These are phyloP conservation scores for Ceratocystis huliohia DNA, from an alignment of 2,329 filamentous ascomycete genomes.

Conservation along the genomic window DNA sequence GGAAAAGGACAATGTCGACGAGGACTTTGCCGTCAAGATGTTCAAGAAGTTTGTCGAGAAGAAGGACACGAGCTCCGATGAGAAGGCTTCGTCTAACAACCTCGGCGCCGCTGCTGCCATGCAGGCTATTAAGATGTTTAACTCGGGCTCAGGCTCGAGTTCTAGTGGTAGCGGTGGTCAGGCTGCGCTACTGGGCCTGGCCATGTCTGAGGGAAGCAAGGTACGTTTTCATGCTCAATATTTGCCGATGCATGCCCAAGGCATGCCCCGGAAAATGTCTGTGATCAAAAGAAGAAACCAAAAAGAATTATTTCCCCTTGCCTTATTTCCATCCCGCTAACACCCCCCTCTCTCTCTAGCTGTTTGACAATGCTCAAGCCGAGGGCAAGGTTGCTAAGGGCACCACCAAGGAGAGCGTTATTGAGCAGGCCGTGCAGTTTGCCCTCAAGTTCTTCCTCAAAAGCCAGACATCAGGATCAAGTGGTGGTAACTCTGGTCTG, in stretches of 20 bases:
- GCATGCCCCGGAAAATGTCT: too few relatives aligned
- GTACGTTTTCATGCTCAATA: conserved; percentile 30
- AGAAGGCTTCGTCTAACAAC: conserved; percentile 37
- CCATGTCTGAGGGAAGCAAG: conserved; percentile 79
- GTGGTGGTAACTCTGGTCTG: conserved; percentile 36
- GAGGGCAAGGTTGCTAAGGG: conserved; percentile 42
- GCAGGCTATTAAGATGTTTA: conserved; percentile 72
- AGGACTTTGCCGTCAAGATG: conserved; percentile 53
- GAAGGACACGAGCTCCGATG: conserved; percentile 35
- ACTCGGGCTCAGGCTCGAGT: conserved; percentile 33
- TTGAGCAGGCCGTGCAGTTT: conserved; percentile 71
- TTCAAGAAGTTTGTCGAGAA: conserved; percentile 63
- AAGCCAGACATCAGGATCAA: conserved; percentile 36
- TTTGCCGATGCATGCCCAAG: too few relatives aligned
- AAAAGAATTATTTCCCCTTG: neutral
- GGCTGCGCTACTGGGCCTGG: conserved; percentile 70
- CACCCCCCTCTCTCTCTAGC: conserved; percentile 28
- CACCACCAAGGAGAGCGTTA: conserved; percentile 65
- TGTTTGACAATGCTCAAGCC: conserved; percentile 47
- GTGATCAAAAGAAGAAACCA: conserved; percentile 9
- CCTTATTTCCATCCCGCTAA: neutral
- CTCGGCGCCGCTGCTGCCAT: conserved; percentile 65
- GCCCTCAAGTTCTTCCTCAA: conserved; percentile 88
- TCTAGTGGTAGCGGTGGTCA: conserved; percentile 31
- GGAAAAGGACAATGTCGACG: conserved; percentile 36